Conservation (phyloP, 495 filamentous ascomycete genomes). For the Gamarada debralockiae region DNA sequence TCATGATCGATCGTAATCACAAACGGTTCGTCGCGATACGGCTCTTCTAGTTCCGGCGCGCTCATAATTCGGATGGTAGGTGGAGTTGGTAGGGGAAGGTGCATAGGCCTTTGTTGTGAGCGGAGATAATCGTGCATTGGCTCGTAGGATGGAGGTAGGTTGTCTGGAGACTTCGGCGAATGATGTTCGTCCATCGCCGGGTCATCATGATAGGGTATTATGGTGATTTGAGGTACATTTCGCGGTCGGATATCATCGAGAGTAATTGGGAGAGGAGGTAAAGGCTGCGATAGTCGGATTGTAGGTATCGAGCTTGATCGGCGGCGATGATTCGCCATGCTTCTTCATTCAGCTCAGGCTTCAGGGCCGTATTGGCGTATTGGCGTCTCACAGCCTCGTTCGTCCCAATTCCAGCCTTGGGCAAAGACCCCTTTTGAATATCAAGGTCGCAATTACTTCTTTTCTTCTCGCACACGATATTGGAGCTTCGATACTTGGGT, state of each 20-base stretch:
- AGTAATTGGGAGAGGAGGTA: constrained; percentile 14
- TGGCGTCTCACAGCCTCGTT: too few relatives aligned
- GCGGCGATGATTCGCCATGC: constrained; percentile 12
- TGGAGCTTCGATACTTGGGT: too few relatives aligned
- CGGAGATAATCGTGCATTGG: constrained; percentile 25
- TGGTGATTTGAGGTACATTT: neutral
- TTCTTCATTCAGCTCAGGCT: too few relatives aligned
- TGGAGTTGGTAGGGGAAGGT: neutral
- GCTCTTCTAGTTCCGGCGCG: neutral
- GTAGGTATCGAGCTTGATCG: neutral
- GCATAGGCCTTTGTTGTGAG: constrained; percentile 2
- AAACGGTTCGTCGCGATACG: constrained; percentile 20
- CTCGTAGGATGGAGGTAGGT: constrained; percentile 15
- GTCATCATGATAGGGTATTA: constrained; percentile 18
- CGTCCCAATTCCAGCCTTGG: too few relatives aligned
- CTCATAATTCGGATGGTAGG: neutral
- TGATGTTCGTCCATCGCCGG: constrained; percentile 2
- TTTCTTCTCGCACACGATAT: too few relatives aligned
- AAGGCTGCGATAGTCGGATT: constrained; percentile 16
- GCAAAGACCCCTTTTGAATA: too few relatives aligned
- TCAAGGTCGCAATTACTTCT: too few relatives aligned
- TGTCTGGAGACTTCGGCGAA: neutral
- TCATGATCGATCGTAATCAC: constrained; percentile 9
- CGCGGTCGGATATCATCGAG: neutral
- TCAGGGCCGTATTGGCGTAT: too few relatives aligned